Evolutionary conservation across 164 flowering plant genomes (phyloP).

Genomic region (Platanus orientalis): DNA sequence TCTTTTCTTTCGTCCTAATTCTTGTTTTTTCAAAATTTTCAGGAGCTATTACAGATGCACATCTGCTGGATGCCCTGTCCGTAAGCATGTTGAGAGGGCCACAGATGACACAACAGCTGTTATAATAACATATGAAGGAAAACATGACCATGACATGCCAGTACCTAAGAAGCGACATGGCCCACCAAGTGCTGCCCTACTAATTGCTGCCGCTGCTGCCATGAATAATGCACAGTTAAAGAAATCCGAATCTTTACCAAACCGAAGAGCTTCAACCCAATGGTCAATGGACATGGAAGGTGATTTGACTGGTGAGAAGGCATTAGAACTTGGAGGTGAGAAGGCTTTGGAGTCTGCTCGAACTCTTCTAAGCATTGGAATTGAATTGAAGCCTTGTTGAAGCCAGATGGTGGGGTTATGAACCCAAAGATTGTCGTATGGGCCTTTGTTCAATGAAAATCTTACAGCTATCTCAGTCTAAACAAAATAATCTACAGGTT

Average conservation of each 20-base stretch:
- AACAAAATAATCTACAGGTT: slow-evolving; percentile 16
- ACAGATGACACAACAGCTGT: slow-evolving; percentile 45
- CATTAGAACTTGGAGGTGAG: slow-evolving; percentile 22
- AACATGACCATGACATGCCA: slow-evolving; percentile 83
- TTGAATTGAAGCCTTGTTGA: slow-evolving; percentile 18
- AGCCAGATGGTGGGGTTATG: slow-evolving; percentile 1
- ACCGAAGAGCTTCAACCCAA: slow-evolving; percentile 28
- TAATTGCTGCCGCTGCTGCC: slow-evolving; percentile 51
- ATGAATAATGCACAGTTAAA: slow-evolving; percentile 35
- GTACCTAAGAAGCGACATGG: slow-evolving; percentile 64
- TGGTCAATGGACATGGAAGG: slow-evolving; percentile 17
- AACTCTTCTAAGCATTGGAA: slow-evolving; percentile 32
- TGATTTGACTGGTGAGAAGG: slow-evolving; percentile 16
- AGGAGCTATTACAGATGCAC: slow-evolving; percentile 94
- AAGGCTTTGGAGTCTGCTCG: slow-evolving; percentile 28
- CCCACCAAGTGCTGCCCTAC: slow-evolving; percentile 43
- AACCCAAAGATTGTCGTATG: background rate
- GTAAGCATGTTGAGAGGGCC: slow-evolving; percentile 77
- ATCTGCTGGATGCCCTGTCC: slow-evolving; percentile 80
- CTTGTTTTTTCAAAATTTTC: slow-evolving; percentile 17
- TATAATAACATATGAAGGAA: slow-evolving; percentile 67
- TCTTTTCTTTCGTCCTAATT: slow-evolving; percentile 7
- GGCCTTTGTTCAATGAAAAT: slow-evolving; percentile 9
- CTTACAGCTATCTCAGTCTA: slow-evolving; percentile 11
- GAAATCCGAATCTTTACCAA: slow-evolving; percentile 22